These are phyloP conservation scores for Combretum micranthum DNA, from an alignment of 345 rosid genomes.

Conservation along the genomic window DNA sequence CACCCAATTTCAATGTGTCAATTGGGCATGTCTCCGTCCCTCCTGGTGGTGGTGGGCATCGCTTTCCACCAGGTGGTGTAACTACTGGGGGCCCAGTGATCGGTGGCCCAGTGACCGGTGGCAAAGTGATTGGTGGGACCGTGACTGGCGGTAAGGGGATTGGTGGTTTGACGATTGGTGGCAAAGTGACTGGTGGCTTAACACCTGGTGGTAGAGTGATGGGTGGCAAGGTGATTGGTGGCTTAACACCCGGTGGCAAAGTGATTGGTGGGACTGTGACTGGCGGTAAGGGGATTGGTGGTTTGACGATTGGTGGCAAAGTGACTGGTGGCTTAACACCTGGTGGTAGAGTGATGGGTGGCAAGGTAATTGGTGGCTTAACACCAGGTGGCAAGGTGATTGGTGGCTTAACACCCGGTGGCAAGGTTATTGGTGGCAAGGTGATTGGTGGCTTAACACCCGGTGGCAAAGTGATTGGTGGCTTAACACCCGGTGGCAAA, in stretches of 20 bases:
- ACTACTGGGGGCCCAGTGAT: conserved; percentile 18
- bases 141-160: conserved; percentile 13
- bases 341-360: conserved; percentile 16
- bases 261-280: conserved; percentile 8
- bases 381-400: conserved; percentile 16
- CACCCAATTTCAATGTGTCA: conserved; percentile 77
- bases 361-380: conserved; percentile 7
- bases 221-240: conserved; percentile 27
- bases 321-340: conserved; percentile 14
- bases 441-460: conserved; percentile 9
- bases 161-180: conserved; percentile 12
- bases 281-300: conserved; percentile 25
- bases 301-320: conserved; percentile 21
- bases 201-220: conserved; percentile 14
- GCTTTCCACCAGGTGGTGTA: conserved; percentile 23
- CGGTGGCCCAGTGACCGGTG: conserved; percentile 16
- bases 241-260: conserved; percentile 13
- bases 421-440: conserved; percentile 17
- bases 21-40: conserved; percentile 57
- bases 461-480: conserved; percentile 20
- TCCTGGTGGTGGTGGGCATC: conserved; percentile 19
- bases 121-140: conserved; percentile 18
- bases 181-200: conserved; percentile 14
- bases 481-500: conserved; percentile 10
- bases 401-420: conserved; percentile 24